These are phyloP conservation scores for Sonneratia alba DNA, from an alignment of 345 rosid genomes.

Conservation along the genomic window DNA sequence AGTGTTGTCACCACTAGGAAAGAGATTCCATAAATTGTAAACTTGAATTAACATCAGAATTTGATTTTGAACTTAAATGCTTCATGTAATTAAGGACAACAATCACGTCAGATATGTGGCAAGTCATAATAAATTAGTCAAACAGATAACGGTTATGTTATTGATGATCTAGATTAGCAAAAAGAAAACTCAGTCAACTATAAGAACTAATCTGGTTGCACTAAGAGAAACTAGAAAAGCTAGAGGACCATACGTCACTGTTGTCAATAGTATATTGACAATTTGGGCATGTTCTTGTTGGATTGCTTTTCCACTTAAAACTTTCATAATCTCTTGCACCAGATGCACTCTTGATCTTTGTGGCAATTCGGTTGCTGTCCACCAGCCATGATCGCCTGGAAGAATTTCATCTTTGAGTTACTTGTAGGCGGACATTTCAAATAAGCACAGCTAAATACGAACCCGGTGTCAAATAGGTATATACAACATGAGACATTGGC, in stretches of 20 bases:
- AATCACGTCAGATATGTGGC: background rate
- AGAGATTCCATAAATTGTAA: background rate
- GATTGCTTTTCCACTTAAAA: constrained; percentile 72
- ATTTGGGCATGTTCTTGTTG: constrained; percentile 70
- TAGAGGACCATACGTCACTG: constrained; percentile 50
- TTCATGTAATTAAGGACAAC: background rate
- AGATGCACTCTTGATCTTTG: constrained; percentile 83
- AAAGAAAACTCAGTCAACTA: background rate
- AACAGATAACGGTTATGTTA: too few relatives aligned
- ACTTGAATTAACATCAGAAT: background rate
- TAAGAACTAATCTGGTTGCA: background rate
- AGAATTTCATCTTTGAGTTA: background rate
- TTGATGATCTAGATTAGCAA: background rate
- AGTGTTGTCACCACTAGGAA: background rate
- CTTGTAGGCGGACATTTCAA: background rate
- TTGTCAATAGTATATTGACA: constrained; percentile 73
- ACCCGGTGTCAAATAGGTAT: background rate
- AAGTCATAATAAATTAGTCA: background rate
- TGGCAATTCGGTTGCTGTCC: constrained; percentile 66
- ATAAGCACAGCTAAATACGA: background rate
- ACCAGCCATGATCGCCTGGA: constrained; percentile 82
- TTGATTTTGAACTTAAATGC: background rate
- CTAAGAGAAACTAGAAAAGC: background rate
- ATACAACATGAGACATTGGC: background rate
- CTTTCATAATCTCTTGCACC: constrained; percentile 28